phyloP scores from a whole-genome alignment of 768 basidiomycete genomes.

The Pulveroboletus sp. region DNA sequence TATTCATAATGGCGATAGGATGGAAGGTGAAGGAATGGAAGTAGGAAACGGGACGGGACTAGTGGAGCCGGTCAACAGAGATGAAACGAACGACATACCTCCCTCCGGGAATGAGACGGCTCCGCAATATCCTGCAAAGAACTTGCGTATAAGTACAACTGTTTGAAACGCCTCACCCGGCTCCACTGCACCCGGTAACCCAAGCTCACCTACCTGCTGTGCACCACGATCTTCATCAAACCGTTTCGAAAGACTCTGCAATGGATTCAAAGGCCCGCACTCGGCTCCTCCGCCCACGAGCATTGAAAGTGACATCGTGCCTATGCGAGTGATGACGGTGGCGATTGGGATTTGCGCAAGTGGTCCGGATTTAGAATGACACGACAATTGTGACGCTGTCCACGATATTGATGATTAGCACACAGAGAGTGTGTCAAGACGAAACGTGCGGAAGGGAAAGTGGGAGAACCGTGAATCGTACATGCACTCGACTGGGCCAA shows the following conservation, averaged over 20 bases:
- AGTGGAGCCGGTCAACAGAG: conserved; percentile 8
- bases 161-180: not conserved
- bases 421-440: not conserved
- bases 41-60: not conserved
- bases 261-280: conserved; percentile 81
- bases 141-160: conserved; percentile 1
- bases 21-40: conserved; percentile 6
- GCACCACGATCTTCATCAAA: conserved; percentile 75
- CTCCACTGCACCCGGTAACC: not conserved
- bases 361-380: not conserved
- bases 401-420: not conserved
- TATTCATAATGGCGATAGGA: not conserved
- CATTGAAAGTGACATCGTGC: conserved; percentile 71
- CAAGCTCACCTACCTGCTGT: conserved; percentile 56
- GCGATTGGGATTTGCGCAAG: not conserved
- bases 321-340: not conserved
- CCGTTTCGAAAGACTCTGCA: conserved; percentile 73
- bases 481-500: not conserved
- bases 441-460: not conserved
- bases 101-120: conserved; percentile 35
- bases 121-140: conserved; percentile 63
- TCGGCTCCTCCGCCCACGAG: conserved; percentile 63
- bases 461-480: not conserved
- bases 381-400: not conserved
- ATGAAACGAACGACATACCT: conserved; percentile 39